Evolutionary conservation across 139 green algal species (phyloP).

Genomic region (Mesostigma viride): DNA sequence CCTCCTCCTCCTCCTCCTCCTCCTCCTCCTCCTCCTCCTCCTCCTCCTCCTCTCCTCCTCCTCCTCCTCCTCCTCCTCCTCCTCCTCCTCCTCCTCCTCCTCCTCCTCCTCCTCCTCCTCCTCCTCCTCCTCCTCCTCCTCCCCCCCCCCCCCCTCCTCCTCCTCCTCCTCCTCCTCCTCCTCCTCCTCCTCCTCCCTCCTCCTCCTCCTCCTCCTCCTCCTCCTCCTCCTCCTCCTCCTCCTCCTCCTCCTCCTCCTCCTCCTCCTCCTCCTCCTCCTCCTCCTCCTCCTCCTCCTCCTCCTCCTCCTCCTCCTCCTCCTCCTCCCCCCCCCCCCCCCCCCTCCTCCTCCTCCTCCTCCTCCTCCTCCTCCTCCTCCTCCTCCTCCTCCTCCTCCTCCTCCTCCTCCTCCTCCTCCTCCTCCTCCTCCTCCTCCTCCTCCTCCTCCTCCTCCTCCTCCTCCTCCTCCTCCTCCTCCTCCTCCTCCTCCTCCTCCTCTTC

Average conservation of each 20-base stretch:
- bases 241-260: too few species aligned
- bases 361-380: too few species aligned
- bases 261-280: too few species aligned
- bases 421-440: background rate
- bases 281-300: too few species aligned
- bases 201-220: background rate
- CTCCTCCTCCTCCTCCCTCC: background rate
- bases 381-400: too few species aligned
- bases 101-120: background rate
- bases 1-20: background rate
- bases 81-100: background rate
- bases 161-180: too few species aligned
- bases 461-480: constrained; percentile 5
- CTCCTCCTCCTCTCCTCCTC: background rate
- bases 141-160: too few species aligned
- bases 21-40: background rate
- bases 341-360: too few species aligned
- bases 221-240: constrained; percentile 3
- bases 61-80: background rate
- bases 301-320: too few species aligned
- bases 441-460: constrained; percentile 1
- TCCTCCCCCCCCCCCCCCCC: too few species aligned
- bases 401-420: background rate
- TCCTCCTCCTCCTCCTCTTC: constrained; percentile 5
- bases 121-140: background rate